These are phyloP conservation scores for Russula foetens DNA, from an alignment of 768 basidiomycete species.

Conservation along the genomic window DNA sequence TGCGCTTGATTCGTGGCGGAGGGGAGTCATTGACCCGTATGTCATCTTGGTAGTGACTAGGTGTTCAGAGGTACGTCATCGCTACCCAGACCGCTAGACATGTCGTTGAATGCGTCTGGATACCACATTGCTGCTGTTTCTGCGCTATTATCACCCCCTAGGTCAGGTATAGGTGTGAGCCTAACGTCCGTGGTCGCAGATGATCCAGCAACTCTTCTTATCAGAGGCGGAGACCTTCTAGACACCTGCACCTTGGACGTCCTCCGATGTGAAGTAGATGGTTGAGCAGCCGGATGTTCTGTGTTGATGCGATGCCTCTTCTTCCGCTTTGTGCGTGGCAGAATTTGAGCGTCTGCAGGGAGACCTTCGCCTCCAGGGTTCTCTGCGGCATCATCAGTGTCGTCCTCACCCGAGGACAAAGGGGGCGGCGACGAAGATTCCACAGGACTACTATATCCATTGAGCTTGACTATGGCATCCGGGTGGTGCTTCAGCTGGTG, in stretches of 20 bases:
- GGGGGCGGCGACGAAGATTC: slow-evolving; percentile 11
- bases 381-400: not conserved
- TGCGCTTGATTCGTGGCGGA: slow-evolving; percentile 1
- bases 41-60: not conserved
- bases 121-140: not conserved
- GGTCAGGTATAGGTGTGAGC: not conserved
- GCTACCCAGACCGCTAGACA: not conserved
- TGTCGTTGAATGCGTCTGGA: slow-evolving; percentile 6
- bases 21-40: not conserved
- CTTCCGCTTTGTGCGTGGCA: not conserved
- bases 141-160: not conserved
- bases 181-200: no score
- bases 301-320: not conserved
- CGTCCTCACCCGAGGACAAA: not conserved
- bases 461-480: slow-evolving; percentile 57
- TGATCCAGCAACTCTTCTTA: not conserved
- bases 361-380: not conserved
- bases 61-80: not conserved
- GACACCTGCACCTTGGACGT: not conserved
- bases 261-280: not conserved
- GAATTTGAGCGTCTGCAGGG: not conserved
- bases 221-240: not conserved
- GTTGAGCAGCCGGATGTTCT: not conserved
- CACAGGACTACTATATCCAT: slow-evolving; percentile 28
- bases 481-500: slow-evolving; percentile 43